Evolutionary conservation across 768 basidiomycete species (phyloP).

Genomic region (Tylopilus plumbeoviolaceoides): DNA sequence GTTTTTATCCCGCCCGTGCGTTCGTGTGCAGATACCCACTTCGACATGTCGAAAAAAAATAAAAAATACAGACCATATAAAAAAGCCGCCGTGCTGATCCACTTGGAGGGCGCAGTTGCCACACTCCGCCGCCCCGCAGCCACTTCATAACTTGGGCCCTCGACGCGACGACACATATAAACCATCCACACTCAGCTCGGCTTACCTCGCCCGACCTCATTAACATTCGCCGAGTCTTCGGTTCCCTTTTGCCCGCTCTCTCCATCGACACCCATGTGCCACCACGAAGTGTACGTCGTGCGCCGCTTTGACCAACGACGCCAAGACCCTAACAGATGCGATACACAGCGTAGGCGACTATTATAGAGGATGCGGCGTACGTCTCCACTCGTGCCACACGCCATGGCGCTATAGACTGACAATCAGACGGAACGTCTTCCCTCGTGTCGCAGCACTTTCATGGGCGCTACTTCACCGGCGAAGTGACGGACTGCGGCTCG

Average conservation of each 20-base stretch:
- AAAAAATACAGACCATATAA: background rate
- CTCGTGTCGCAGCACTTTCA: conserved; percentile 30
- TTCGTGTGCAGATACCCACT: too few species aligned
- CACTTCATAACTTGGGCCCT: background rate
- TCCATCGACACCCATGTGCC: conserved; percentile 29
- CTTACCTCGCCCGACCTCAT: background rate
- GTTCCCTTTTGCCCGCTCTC: background rate
- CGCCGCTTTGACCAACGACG: background rate
- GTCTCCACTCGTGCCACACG: conserved; percentile 1
- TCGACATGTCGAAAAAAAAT: background rate
- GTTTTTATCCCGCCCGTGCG: background rate
- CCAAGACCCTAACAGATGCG: background rate
- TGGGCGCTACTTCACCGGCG: conserved; percentile 35
- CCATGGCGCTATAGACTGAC: conserved; percentile 6
- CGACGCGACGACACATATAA: background rate
- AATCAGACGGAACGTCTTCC: background rate
- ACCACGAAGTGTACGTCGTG: conserved; percentile 33
- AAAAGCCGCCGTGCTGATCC: background rate
- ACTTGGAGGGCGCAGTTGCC: background rate
- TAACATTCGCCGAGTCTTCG: background rate
- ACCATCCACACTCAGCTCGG: background rate
- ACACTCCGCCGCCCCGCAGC: conserved; percentile 10
- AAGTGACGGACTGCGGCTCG: conserved; percentile 30
- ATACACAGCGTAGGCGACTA: conserved; percentile 32
- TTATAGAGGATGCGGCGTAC: conserved; percentile 35